Percentiles rank a stretch among this genome's conserved stretches.
These are phyloP conservation scores for Pythium folliculosum DNA, from an alignment of 352 stramenopile genomes.

Conservation along the genomic window DNA sequence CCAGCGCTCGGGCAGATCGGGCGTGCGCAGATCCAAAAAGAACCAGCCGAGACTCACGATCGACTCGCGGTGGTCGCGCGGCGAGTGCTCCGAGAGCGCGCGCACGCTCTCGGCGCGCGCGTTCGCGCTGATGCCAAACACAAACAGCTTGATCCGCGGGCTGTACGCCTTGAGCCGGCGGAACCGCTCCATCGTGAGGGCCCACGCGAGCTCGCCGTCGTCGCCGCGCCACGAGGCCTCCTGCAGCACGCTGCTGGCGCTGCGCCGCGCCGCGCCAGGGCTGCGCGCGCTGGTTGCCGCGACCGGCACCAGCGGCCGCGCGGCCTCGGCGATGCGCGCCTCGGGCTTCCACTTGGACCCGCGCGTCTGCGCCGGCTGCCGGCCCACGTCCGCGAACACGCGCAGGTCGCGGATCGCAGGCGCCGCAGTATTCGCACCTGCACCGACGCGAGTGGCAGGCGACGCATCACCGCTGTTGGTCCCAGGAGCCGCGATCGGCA, in stretches of 20 bases:
- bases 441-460: neutral
- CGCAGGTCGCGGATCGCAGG: conserved; percentile 51
- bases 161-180: conserved; percentile 64
- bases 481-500: conserved; percentile 31
- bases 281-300: neutral
- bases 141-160: conserved; percentile 68
- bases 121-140: conserved; percentile 58
- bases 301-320: neutral
- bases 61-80: conserved; percentile 17
- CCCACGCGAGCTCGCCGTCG: conserved; percentile 60
- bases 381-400: conserved; percentile 58
- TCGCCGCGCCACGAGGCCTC: conserved; percentile 53
- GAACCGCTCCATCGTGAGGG: conserved; percentile 60
- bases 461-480: neutral
- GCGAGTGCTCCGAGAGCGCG: conserved; percentile 24
- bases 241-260: conserved; percentile 42
- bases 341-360: conserved; percentile 60
- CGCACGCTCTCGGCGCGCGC: conserved; percentile 22
- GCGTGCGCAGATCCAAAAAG: conserved; percentile 80
- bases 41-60: conserved; percentile 81
- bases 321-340: conserved; percentile 11
- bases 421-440: too few relatives aligned
- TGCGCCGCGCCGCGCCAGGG: conserved; percentile 16
- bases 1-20: conserved; percentile 67
- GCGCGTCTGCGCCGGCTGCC: conserved; percentile 50